Conservation (phyloP, 2,329 filamentous ascomycete genomes). For the Cryphonectria parasitica region DNA sequence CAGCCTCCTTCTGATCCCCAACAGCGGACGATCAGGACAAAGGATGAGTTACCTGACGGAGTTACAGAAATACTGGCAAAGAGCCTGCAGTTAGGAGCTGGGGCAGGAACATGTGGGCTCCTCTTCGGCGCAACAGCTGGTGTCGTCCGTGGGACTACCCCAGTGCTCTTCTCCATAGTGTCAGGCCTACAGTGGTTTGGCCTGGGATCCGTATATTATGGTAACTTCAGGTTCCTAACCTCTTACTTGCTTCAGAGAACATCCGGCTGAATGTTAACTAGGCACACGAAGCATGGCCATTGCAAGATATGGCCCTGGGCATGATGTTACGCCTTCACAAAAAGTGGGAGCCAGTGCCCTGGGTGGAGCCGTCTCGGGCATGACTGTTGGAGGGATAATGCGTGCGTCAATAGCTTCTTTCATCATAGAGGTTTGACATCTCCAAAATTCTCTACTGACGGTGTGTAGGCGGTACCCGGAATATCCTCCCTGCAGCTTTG, state of each 20-base stretch:
- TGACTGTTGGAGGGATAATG: conserved; percentile 59
- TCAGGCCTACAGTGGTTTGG: conserved; percentile 82
- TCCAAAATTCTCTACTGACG: background rate
- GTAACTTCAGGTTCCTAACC: conserved; percentile 42
- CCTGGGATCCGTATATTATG: conserved; percentile 77
- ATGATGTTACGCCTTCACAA: conserved; percentile 60
- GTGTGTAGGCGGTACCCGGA: conserved; percentile 53
- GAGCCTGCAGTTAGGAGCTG: conserved; percentile 62
- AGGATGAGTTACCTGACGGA: conserved; percentile 45
- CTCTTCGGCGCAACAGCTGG: conserved; percentile 71
- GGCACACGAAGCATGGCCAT: conserved; percentile 42
- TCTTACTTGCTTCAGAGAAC: background rate
- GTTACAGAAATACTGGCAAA: conserved; percentile 51
- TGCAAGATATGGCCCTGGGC: conserved; percentile 53
- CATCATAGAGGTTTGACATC: no score
- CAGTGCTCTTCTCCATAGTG: conserved; percentile 71
- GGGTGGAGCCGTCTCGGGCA: conserved; percentile 69
- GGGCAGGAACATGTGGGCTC: conserved; percentile 64
- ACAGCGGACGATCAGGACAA: conserved; percentile 8
- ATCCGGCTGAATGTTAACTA: conserved; percentile 10
- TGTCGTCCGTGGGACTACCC: conserved; percentile 67
- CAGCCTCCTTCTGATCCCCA: conserved; percentile 10
- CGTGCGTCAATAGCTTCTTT: conserved; percentile 44
- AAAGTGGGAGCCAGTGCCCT: conserved; percentile 69
- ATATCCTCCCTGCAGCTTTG: conserved; percentile 55